Base-by-base conservation (phyloP, 345 rosid genomes). In the Cardamine chenopodiifolia region DNA sequence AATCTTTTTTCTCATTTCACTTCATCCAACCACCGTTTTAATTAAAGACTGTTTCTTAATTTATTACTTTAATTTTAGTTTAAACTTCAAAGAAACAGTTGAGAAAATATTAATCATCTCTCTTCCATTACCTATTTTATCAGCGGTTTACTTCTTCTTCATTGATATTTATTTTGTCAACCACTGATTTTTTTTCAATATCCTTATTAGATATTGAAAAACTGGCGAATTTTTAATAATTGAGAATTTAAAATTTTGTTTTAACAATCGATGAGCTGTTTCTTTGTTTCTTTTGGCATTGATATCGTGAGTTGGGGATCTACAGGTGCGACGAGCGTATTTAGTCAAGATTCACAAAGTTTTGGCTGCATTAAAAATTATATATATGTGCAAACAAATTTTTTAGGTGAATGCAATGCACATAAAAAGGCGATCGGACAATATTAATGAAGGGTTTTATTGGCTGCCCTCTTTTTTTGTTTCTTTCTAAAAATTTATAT, bases 1-100 rank as follows among this genome's bases (percentile, higher is more conserved):
- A 40, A 55, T 72, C 63, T 1, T 72, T 72, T 72, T 72, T 62
- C 76, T 20, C 9, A 15, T 26, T 20, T 47, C 72, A 34, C 39
- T 45, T 5, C 18, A 23, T 13, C 64, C 64, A 75, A 61, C 70
- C 48, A 22, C 11, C 62, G 7, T 31, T 68, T 12, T 15, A 11
- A n/a, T n/a, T n/a, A n/a, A n/a, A n/a, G 8, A 13, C n/a, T 58
- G 7, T 39, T 60, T 25, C 14, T 42, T 49, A 28, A 29, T 39
- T 20, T 59, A 58, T 19, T 28, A 28, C 6, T 54, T 26, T 54
- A 14, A 35, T 54, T 54, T 9, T 28, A 28, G 56, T 50, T 50
- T 28, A 28, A n/a, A n/a, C n/a, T n/a, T n/a, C n/a, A n/a, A 45
- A 45, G 20, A 45, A 14, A 40, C 1, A 12, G 2, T 18, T 15